Conservation (phyloP, 2,329 filamentous ascomycete genomes). For the Colletotrichum tropicale region DNA sequence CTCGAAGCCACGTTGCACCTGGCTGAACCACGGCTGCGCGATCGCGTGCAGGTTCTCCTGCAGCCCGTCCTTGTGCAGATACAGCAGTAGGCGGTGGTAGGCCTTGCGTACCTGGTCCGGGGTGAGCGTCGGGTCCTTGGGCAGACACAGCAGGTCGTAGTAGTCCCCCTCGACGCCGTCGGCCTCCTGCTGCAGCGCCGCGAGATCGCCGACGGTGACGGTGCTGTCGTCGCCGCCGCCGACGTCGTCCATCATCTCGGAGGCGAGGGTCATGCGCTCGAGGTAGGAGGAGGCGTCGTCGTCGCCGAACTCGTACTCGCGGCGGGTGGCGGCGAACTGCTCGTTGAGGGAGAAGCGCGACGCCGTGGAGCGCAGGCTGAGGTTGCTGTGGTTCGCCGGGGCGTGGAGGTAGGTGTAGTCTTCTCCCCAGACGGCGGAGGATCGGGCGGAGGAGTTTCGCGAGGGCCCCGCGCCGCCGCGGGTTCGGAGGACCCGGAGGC, state of each 20-base stretch:
- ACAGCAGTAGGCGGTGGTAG: slow-evolving; percentile 47
- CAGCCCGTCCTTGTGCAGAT: slow-evolving; percentile 49
- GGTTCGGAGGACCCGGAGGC: slow-evolving; percentile 31
- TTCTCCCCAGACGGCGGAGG: slow-evolving; percentile 22
- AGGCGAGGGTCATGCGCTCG: slow-evolving; percentile 33
- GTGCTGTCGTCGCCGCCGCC: slow-evolving; percentile 22
- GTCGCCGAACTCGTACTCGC: slow-evolving; percentile 51
- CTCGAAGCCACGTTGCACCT: slow-evolving; percentile 50
- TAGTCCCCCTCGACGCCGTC: slow-evolving; percentile 33
- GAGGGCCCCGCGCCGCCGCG: slow-evolving; percentile 17
- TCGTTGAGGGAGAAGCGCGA: slow-evolving; percentile 52
- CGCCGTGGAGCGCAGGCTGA: slow-evolving; percentile 36
- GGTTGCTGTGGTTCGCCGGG: slow-evolving; percentile 10
- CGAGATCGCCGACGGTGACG: not conserved
- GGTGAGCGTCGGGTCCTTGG: slow-evolving; percentile 33
- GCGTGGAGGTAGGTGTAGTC: slow-evolving; percentile 18
- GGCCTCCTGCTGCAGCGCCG: not conserved
- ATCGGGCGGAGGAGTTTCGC: slow-evolving; percentile 28
- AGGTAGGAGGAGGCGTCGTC: slow-evolving; percentile 51
- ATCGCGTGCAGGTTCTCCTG: slow-evolving; percentile 40
- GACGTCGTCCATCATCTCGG: slow-evolving; percentile 22
- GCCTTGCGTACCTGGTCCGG: slow-evolving; percentile 44
- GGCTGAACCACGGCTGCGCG: slow-evolving; percentile 44
- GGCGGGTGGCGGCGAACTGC: slow-evolving; percentile 51
- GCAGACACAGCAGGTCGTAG: slow-evolving; percentile 51